Evolutionary conservation across 139 green algal species (phyloP), one percentile per base, ranked within the genome.

Genomic region (Chlamydomonas sphaeroides): DNA sequence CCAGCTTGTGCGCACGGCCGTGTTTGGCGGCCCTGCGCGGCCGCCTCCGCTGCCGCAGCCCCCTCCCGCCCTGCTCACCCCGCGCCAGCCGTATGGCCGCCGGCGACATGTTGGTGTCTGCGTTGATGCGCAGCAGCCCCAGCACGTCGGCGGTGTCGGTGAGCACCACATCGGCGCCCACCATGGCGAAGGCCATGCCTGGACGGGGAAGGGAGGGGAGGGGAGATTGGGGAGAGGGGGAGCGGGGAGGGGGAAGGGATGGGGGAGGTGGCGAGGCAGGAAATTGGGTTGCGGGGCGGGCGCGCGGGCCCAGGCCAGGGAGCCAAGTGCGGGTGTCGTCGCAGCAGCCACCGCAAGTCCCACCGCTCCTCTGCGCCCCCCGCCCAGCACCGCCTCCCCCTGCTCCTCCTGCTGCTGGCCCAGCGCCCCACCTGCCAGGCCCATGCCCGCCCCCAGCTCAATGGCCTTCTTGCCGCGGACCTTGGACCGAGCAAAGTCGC

Each of bases 391-490:
- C n/a, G n/a, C n/a, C n/a, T n/a, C n/a, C n/a, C n/a, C n/a, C n/a
- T n/a, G n/a, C n/a, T n/a, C n/a, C n/a, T n/a, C n/a, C n/a, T n/a
- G n/a, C n/a, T n/a, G n/a, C n/a, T n/a, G n/a, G n/a, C n/a, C n/a
- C 38, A 20, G 91, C 86, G 51, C 89, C 36, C 6, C 62, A 82
- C 75, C 75, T 63, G 78, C 78, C 32, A 98, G 91, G 33, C 95
- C 95, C 87, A 97, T 96, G 75, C 95, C 95, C 7, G 95, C 89
- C 0, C 96, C 96, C 65, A 98, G 87, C 88, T 98, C 96, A 35
- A 98, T 87, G 10, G 74, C 87, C 3, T 87, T 81, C 86, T 95
- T 98, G 68, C 91, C 90, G 10, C 80, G 86, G 7, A 96, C 57
- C 65, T 91, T 94, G 35, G 84, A 32, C 0, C 89, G 86, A 5